Evolutionary conservation across 164 flowering plant genomes (phyloP).

Genomic region (Sextonia rubra): DNA sequence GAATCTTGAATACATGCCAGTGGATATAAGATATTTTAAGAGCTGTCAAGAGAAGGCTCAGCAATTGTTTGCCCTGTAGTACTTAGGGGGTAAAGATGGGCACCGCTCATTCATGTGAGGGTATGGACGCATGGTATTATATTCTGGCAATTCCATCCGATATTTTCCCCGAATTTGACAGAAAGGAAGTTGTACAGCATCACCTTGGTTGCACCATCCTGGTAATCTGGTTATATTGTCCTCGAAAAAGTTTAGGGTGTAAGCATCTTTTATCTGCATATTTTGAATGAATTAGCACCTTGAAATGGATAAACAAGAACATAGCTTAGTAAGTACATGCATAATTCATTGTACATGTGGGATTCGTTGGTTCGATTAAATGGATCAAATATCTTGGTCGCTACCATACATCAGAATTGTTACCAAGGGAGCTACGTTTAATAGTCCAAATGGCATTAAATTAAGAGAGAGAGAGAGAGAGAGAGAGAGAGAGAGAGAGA

Average conservation of each 20-base stretch:
- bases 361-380: too few relatives aligned
- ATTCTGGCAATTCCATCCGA: slow-evolving; percentile 89
- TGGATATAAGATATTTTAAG: not conserved
- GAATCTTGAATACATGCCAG: not conserved
- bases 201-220: slow-evolving; percentile 86
- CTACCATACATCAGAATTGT: too few relatives aligned
- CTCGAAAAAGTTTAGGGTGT: slow-evolving; percentile 76
- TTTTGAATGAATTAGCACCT: slow-evolving; percentile 2
- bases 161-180: slow-evolving; percentile 91
- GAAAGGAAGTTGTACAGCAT: slow-evolving; percentile 67
- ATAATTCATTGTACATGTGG: too few relatives aligned
- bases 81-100: slow-evolving; percentile 82
- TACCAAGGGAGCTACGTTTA: too few relatives aligned
- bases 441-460: not conserved
- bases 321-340: not conserved
- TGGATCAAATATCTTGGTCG: too few relatives aligned
- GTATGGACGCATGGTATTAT: slow-evolving; percentile 77
- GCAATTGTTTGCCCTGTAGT: slow-evolving; percentile 55
- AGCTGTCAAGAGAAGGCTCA: slow-evolving; percentile 17
- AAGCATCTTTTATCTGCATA: slow-evolving; percentile 95
- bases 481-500: not conserved
- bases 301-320: not conserved
- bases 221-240: slow-evolving; percentile 72
- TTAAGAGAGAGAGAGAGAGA: not conserved
- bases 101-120: slow-evolving; percentile 92